Evolutionary conservation across 805 yeast species (phyloP).

Genomic region (Barnettozyma botsteinii): DNA sequence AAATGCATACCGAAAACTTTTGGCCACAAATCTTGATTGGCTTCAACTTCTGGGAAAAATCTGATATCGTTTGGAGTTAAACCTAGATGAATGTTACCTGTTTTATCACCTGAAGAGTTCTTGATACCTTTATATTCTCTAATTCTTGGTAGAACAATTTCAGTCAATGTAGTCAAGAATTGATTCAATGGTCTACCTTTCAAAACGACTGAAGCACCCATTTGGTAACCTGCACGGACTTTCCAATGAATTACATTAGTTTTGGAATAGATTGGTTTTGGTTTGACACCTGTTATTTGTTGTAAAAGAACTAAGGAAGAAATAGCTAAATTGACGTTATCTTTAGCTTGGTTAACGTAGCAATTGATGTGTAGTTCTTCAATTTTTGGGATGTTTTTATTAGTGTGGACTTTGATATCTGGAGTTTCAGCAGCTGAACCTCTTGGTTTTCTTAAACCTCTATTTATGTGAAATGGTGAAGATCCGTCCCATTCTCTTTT

Average conservation of each 20-base stretch:
- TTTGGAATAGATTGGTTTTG: slow-evolving; percentile 65
- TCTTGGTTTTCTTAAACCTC: slow-evolving; percentile 68
- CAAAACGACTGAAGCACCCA: slow-evolving; percentile 83
- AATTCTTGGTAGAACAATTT: slow-evolving; percentile 87
- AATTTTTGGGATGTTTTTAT: slow-evolving; percentile 67
- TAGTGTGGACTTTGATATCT: slow-evolving; percentile 61
- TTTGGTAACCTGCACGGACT: slow-evolving; percentile 77
- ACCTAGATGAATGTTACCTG: slow-evolving; percentile 85
- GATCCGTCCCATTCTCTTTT: slow-evolving; percentile 80
- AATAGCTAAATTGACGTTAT: slow-evolving; percentile 65
- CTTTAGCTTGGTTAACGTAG: slow-evolving; percentile 67
- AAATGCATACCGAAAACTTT: slow-evolving; percentile 80
- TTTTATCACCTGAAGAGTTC: slow-evolving; percentile 71
- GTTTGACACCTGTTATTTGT: slow-evolving; percentile 90
- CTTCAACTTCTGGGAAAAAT: slow-evolving; percentile 89
- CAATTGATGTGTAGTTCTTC: slow-evolving; percentile 67
- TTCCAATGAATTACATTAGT: slow-evolving; percentile 83
- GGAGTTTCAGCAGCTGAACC: slow-evolving; percentile 74
- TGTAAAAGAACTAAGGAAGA: slow-evolving; percentile 76
- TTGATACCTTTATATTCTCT: slow-evolving; percentile 81
- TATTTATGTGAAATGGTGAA: slow-evolving; percentile 84
- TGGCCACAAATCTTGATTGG: slow-evolving; percentile 86
- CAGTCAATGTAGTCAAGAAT: slow-evolving; percentile 80
- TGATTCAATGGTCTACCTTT: slow-evolving; percentile 80
- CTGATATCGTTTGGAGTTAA: slow-evolving; percentile 69